Conservation (phyloP, 805 yeast species). For the Nakazawaea laoshanensis region DNA sequence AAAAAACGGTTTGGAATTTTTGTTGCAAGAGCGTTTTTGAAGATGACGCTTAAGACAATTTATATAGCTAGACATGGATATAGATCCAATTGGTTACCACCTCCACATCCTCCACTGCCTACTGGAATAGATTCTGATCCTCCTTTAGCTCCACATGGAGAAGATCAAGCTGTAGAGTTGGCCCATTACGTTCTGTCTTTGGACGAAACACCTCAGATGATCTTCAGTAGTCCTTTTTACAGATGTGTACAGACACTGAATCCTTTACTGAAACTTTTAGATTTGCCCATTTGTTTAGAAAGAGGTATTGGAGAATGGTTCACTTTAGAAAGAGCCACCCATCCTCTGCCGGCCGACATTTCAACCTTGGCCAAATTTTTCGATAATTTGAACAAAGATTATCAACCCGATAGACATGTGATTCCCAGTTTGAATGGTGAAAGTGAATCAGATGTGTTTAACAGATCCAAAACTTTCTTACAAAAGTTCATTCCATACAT, state of each 20-base stretch:
- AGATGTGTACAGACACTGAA: conserved; percentile 78
- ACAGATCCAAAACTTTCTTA: conserved; percentile 52
- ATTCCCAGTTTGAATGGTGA: conserved; percentile 69
- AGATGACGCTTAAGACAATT: conserved; percentile 46
- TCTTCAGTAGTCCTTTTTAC: conserved; percentile 80
- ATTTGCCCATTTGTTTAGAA: conserved; percentile 57
- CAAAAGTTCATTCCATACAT: conserved; percentile 46
- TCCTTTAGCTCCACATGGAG: conserved; percentile 80
- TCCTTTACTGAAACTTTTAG: conserved; percentile 57
- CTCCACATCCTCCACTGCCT: conserved; percentile 72
- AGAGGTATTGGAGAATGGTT: conserved; percentile 93
- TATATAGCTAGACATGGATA: conserved; percentile 83
- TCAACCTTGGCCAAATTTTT: conserved; percentile 46
- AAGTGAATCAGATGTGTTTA: conserved; percentile 57
- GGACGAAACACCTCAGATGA: conserved; percentile 54
- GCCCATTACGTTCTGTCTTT: conserved; percentile 46
- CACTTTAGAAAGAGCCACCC: conserved; percentile 52
- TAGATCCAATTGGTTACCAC: conserved; percentile 75
- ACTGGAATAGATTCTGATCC: conserved; percentile 92
- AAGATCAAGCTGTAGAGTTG: conserved; percentile 76
- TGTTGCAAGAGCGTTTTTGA: neutral
- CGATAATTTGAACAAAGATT: conserved; percentile 32
- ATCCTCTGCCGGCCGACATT: conserved; percentile 61
- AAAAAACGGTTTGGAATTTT: neutral
- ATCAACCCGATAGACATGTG: conserved; percentile 40